Evolutionary conservation across 2,329 filamentous ascomycete genomes (phyloP).

Genomic region (Xylaria sp.): DNA sequence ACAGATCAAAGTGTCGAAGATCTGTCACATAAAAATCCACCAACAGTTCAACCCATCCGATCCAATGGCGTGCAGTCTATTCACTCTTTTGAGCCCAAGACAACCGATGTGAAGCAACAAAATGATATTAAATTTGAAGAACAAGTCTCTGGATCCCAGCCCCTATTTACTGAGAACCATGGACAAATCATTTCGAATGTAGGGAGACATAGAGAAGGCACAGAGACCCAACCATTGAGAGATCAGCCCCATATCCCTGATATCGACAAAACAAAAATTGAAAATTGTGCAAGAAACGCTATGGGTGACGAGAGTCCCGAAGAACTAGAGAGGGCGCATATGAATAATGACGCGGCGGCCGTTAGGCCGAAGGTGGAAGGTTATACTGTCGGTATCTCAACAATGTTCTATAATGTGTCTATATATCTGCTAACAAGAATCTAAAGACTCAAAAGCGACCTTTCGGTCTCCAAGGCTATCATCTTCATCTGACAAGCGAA

Average conservation of each 20-base stretch:
- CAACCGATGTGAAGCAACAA: not conserved
- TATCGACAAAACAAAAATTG: not conserved
- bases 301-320: not conserved
- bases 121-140: not conserved
- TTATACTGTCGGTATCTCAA: conserved; percentile 35
- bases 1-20: not conserved
- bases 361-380: not conserved
- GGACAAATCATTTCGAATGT: not conserved
- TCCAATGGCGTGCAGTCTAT: no score
- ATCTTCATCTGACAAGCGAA: conserved; percentile 35
- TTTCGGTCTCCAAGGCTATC: conserved; percentile 31
- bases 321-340: not conserved
- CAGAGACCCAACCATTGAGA: not conserved
- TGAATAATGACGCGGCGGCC: not conserved
- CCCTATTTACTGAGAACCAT: not conserved
- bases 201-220: not conserved
- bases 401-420: conserved; percentile 13
- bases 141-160: not conserved
- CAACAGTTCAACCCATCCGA: not conserved
- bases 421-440: conserved; percentile 15
- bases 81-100: not conserved
- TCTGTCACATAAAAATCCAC: not conserved
- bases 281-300: not conserved
- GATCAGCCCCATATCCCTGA: not conserved
- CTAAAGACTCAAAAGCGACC: conserved; percentile 10